Evolutionary conservation across 2,329 filamentous ascomycete genomes (phyloP).

Genomic region (Ilyonectria destructans): DNA sequence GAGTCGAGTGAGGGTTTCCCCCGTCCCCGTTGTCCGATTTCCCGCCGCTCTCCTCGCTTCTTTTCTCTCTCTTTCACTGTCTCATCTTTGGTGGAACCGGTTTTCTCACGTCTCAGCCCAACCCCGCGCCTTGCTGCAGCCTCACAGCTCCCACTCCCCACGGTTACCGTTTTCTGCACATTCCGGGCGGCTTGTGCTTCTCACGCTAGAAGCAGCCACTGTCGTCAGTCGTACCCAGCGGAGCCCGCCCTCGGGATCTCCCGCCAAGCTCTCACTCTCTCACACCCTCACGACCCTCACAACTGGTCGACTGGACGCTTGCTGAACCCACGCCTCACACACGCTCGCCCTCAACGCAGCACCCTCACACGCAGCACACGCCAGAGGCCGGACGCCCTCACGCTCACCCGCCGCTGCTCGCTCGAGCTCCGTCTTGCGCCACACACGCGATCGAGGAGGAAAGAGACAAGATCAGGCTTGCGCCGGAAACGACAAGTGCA

Average conservation of each 20-base stretch:
- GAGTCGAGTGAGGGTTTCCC: conserved; percentile 17
- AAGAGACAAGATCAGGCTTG: conserved; percentile 17
- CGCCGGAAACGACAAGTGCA: background rate
- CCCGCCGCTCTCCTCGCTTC: conserved; percentile 32
- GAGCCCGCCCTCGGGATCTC: conserved; percentile 46
- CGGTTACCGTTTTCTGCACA: conserved; percentile 35
- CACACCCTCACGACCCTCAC: conserved; percentile 9
- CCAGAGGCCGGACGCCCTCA: conserved; percentile 10
- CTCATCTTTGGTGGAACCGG: conserved; percentile 8
- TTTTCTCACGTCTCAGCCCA: conserved; percentile 9
- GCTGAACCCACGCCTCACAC: background rate
- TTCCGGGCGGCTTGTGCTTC: conserved; percentile 37
- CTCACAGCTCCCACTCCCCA: conserved; percentile 8
- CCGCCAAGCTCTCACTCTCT: conserved; percentile 40
- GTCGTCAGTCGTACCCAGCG: conserved; percentile 49
- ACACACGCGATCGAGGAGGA: conserved; percentile 6
- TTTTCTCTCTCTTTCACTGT: conserved; percentile 13
- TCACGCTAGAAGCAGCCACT: conserved; percentile 48
- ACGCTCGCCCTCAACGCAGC: too few relatives aligned
- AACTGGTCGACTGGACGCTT: background rate
- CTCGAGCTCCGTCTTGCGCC: background rate
- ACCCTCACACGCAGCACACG: background rate
- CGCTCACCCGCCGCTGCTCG: background rate
- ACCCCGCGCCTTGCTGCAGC: conserved; percentile 12
- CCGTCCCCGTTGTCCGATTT: conserved; percentile 10